Conservation (phyloP, 108 stramenopile species). For the Conticribra guillardii region DNA sequence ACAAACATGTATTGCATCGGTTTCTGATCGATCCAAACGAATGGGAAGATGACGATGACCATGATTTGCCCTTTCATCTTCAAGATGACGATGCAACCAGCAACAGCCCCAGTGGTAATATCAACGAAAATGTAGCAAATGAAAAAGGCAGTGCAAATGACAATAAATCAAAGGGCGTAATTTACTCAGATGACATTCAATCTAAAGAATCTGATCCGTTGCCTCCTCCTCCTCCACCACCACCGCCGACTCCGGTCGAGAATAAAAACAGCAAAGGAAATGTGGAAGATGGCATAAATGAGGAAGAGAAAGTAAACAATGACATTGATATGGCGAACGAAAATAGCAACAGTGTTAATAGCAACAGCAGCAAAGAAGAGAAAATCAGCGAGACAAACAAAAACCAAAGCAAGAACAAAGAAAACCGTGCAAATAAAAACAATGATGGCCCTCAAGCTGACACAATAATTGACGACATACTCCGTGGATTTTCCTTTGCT, state of each 20-base stretch:
- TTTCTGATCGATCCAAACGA: background rate
- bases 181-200: background rate
- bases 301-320: background rate
- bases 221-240: background rate
- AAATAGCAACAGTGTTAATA: too few species aligned
- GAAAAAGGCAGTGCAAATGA: too few species aligned
- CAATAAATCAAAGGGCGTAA: background rate
- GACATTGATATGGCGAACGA: too few species aligned
- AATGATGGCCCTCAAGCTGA: constrained; percentile 13
- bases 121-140: background rate
- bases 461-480: constrained; percentile 48
- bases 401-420: too few species aligned
- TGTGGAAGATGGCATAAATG: background rate
- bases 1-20: background rate
- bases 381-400: too few species aligned
- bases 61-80: background rate
- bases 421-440: too few species aligned
- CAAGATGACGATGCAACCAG: background rate
- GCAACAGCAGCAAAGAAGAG: too few species aligned
- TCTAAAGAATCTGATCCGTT: background rate
- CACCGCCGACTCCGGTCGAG: background rate
- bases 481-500: constrained; percentile 48
- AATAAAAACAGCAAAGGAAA: background rate
- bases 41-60: background rate
- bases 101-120: background rate